Conservation (phyloP, 139 green algal species). For the Chlamydomonas incerta region DNA sequence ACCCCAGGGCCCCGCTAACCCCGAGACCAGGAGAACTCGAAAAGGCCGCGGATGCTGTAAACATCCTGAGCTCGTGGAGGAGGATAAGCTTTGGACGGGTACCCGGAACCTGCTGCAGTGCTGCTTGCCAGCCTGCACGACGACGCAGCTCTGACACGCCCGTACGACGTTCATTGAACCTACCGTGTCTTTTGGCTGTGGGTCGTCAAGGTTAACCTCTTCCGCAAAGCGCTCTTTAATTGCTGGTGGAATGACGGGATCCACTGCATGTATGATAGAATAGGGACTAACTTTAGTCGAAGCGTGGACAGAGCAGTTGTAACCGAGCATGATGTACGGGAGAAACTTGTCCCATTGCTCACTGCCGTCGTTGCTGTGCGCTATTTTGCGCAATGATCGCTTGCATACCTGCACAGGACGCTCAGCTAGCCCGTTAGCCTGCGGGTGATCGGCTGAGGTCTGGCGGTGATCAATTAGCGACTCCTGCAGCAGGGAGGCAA, state of each 20-base stretch:
- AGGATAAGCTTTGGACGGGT: no score
- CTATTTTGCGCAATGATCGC: neutral
- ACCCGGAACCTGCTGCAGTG: no score
- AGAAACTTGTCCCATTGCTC: neutral
- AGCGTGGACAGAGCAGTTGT: constrained; percentile 36
- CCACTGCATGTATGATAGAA: neutral
- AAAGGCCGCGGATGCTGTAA: no score
- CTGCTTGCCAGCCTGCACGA: no score
- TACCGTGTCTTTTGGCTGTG: neutral
- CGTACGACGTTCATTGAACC: no score
- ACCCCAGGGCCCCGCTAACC: no score
- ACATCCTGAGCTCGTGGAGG: no score
- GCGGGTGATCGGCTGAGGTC: constrained; percentile 35
- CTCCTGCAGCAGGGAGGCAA: constrained; percentile 27
- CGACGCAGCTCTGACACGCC: no score
- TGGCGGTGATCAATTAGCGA: constrained; percentile 48
- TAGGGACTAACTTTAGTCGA: constrained; percentile 23
- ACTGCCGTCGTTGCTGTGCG: no score
- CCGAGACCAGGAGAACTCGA: no score
- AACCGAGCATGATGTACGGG: constrained; percentile 36
- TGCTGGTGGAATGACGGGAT: constrained; percentile 26
- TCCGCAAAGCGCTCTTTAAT: neutral
- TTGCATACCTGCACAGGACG: constrained; percentile 44
- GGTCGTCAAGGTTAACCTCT: constrained; percentile 12
- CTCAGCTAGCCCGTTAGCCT: constrained; percentile 47